These are phyloP conservation scores for Nannochloris sp. DNA, from an alignment of 139 green algal species.

Conservation along the genomic window DNA sequence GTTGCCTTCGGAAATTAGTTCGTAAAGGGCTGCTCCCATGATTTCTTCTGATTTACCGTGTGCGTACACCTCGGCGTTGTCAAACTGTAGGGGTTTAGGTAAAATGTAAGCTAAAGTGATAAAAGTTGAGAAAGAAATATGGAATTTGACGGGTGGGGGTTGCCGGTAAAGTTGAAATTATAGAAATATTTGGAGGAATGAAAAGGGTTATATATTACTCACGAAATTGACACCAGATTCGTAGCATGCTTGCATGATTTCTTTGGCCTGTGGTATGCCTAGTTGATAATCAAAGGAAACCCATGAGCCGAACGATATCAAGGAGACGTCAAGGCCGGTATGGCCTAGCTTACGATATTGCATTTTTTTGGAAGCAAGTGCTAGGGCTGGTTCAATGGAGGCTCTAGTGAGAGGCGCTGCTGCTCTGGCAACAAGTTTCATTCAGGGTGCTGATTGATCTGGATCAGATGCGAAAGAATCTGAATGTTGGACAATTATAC, in stretches of 20 bases:
- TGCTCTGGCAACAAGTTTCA: too few relatives aligned
- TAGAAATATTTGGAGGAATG: neutral
- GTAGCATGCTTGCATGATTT: slow-evolving; percentile 40
- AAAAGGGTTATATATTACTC: neutral
- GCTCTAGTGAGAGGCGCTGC: too few relatives aligned
- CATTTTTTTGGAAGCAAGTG: too few relatives aligned
- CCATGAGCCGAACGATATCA: slow-evolving; percentile 58
- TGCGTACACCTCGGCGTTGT: slow-evolving; percentile 83
- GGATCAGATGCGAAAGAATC: too few relatives aligned
- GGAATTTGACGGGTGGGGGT: neutral
- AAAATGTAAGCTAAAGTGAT: neutral
- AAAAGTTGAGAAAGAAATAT: neutral
- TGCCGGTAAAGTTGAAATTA: neutral
- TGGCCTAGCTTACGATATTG: slow-evolving; percentile 49
- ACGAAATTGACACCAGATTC: slow-evolving; percentile 70
- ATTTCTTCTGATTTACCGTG: slow-evolving; percentile 63
- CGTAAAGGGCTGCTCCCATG: slow-evolving; percentile 64
- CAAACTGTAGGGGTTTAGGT: slow-evolving; percentile 28
- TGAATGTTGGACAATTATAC: too few relatives aligned
- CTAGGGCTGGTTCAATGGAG: too few relatives aligned
- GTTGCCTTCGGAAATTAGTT: too few relatives aligned
- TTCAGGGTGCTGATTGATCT: too few relatives aligned
- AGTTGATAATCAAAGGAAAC: slow-evolving; percentile 56
- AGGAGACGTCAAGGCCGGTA: slow-evolving; percentile 55
- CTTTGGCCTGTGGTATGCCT: slow-evolving; percentile 42